Percentiles rank a stretch among this genome's conserved stretches.
phyloP scores from a whole-genome alignment of 2,329 filamentous ascomycete species.

The Diplodia mutila region DNA sequence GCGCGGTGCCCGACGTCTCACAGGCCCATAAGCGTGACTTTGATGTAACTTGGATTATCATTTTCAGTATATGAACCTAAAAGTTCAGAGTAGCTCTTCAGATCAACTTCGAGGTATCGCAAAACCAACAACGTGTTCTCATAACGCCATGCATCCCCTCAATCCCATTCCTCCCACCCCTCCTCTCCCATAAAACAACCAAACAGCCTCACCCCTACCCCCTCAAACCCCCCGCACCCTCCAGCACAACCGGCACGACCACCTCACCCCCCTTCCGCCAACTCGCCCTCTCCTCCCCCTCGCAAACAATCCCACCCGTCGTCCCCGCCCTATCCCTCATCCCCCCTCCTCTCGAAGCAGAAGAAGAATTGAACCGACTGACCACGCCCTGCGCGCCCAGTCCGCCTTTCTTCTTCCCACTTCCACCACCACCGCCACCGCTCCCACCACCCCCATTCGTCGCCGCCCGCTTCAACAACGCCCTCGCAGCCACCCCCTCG shows the following conservation, averaged over 20 bases:
- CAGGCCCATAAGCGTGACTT: no score
- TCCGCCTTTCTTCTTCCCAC: neutral
- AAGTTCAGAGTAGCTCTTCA: no score
- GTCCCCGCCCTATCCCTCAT: neutral
- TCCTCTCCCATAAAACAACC: no score
- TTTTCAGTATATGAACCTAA: no score
- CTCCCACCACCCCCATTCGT: neutral
- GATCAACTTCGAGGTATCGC: no score
- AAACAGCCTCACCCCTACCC: neutral
- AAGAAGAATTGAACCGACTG: constrained; percentile 2
- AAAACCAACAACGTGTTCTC: no score
- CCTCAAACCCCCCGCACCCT: neutral
- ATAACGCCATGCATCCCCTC: no score
- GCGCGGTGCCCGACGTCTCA: no score
- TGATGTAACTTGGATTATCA: no score
- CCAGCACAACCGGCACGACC: constrained; percentile 9
- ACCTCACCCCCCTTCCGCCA: neutral
- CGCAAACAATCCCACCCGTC: neutral
- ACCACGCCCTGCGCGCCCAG: neutral
- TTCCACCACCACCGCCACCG: neutral
- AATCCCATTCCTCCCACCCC: no score
- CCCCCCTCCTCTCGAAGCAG: neutral
- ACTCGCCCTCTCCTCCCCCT: neutral
- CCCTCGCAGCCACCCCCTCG: neutral
- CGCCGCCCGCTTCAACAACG: neutral